Percentiles rank a stretch among this genome's conserved stretches.
Evolutionary conservation across 306 rosid species (phyloP).

Genomic region (Lagenaria siceraria): DNA sequence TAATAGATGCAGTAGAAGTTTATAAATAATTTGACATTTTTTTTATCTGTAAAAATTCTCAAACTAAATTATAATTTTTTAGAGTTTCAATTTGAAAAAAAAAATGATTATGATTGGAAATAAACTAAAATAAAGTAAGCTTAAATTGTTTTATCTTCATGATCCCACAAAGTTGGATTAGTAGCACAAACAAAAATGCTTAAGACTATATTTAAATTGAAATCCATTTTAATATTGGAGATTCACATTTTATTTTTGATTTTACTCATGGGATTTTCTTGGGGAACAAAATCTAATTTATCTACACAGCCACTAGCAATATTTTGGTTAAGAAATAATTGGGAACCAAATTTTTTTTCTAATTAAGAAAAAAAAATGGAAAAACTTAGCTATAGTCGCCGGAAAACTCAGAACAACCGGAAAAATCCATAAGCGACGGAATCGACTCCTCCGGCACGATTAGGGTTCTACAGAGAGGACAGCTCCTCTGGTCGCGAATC

Average conservation of each 20-base stretch:
- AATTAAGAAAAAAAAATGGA: neutral
- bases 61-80: too few relatives aligned
- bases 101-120: neutral
- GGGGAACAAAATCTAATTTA: neutral
- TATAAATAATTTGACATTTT: too few relatives aligned
- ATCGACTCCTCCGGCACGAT: neutral
- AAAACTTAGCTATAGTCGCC: neutral
- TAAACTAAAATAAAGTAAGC: neutral
- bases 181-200: too few relatives aligned
- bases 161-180: slow-evolving; percentile 1
- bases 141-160: neutral
- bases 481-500: slow-evolving; percentile 8
- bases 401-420: neutral
- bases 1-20: too few relatives aligned
- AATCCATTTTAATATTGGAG: neutral
- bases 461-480: slow-evolving; percentile 8
- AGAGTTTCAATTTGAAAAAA: too few relatives aligned
- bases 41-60: too few relatives aligned
- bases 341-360: neutral
- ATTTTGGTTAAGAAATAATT: neutral
- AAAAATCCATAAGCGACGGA: neutral
- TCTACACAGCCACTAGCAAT: neutral
- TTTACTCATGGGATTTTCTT: neutral
- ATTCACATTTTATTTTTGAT: neutral
- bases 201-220: neutral